Conservation (phyloP, 768 basidiomycete species). For the Termitomyces sp. region DNA sequence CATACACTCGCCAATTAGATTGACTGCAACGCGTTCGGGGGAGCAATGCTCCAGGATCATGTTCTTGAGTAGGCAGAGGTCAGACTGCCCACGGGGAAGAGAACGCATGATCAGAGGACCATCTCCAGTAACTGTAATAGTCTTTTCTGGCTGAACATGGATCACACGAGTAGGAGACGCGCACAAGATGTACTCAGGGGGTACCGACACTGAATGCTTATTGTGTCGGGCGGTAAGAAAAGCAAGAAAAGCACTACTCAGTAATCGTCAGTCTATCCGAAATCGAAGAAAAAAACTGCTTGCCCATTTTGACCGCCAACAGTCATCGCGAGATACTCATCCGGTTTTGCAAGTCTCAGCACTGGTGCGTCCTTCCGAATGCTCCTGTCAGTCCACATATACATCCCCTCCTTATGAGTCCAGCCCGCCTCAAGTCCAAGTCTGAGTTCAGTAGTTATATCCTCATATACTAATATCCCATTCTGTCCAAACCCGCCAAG, state of each 20-base stretch:
- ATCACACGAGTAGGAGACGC: slow-evolving; percentile 23
- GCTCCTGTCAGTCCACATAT: background rate
- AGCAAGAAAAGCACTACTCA: slow-evolving; percentile 20
- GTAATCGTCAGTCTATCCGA: slow-evolving; percentile 4
- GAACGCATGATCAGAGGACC: slow-evolving; percentile 21
- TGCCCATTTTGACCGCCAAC: slow-evolving; percentile 17
- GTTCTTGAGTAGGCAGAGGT: slow-evolving; percentile 11
- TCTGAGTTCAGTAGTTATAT: slow-evolving; percentile 8
- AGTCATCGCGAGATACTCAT: slow-evolving; percentile 19
- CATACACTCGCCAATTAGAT: background rate
- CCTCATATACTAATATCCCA: slow-evolving; percentile 32
- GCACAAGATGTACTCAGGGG: slow-evolving; percentile 24
- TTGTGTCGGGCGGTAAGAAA: slow-evolving; percentile 25
- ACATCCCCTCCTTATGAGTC: slow-evolving; percentile 4
- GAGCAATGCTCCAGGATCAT: slow-evolving; percentile 10
- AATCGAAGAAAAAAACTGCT: background rate
- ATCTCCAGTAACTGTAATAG: slow-evolving; percentile 22
- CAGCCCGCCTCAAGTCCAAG: slow-evolving; percentile 20
- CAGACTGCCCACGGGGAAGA: slow-evolving; percentile 10
- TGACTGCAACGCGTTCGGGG: slow-evolving; percentile 1
- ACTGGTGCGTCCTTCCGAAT: slow-evolving; percentile 2
- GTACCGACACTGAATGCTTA: slow-evolving; percentile 12
- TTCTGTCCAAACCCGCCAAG: slow-evolving; percentile 39
- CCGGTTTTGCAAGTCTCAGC: slow-evolving; percentile 15
- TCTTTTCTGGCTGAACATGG: slow-evolving; percentile 19